These are phyloP conservation scores for Fusarium camptoceras DNA, from an alignment of 2,329 filamentous ascomycete genomes.

Conservation along the genomic window DNA sequence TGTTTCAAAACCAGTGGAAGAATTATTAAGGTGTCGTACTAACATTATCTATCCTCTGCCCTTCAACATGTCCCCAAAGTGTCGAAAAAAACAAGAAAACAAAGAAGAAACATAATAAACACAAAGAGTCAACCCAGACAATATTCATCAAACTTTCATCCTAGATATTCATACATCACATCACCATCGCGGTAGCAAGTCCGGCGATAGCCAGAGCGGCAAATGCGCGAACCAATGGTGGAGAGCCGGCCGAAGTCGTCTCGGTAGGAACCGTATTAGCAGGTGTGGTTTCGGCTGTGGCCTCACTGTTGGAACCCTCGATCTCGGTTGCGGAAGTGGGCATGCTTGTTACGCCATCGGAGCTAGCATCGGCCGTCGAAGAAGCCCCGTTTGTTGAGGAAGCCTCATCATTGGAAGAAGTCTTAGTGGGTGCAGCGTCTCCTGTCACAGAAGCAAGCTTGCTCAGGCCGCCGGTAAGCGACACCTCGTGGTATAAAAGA, in stretches of 20 bases:
- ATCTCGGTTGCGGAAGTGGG: background rate
- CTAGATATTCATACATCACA: background rate
- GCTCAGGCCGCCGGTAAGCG: constrained; percentile 3
- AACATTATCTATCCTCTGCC: background rate
- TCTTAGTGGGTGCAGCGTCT: background rate
- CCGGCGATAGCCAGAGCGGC: background rate
- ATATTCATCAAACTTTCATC: background rate
- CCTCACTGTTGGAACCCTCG: background rate
- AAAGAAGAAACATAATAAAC: too few relatives aligned
- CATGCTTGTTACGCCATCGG: background rate
- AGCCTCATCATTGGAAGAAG: background rate
- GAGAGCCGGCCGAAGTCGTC: background rate
- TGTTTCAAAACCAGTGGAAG: background rate
- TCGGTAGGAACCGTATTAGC: background rate
- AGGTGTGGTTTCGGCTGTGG: background rate
- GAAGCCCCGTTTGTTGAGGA: background rate
- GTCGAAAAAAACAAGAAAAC: too few relatives aligned
- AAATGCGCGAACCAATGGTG: background rate
- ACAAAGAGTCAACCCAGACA: background rate
- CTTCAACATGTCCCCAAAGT: background rate
- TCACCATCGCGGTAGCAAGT: background rate
- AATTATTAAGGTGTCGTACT: background rate
- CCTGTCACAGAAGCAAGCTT: background rate
- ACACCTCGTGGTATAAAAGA: constrained; percentile 4
- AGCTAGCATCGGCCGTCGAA: background rate